Evolutionary conservation across 1,284 basidiomycete genomes (phyloP).

Genomic region (Austroboletus novae-zelandiae): DNA sequence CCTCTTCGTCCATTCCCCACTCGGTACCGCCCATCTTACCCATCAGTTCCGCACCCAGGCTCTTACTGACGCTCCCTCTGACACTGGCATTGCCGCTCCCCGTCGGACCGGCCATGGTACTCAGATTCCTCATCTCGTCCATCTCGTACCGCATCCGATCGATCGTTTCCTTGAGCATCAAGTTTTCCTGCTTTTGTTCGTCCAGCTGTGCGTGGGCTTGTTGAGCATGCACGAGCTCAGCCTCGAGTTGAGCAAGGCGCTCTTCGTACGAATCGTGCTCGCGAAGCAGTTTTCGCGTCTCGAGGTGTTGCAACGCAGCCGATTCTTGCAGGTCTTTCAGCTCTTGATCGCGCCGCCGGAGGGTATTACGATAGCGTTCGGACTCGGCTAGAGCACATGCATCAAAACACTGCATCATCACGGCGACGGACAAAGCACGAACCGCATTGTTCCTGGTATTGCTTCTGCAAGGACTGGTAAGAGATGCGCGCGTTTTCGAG

Average conservation of each 20-base stretch:
- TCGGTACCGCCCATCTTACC: constrained; percentile 48
- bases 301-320: constrained; percentile 57
- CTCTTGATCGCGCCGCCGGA: constrained; percentile 71
- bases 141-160: constrained; percentile 88
- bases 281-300: constrained; percentile 55
- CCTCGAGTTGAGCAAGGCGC: constrained; percentile 61
- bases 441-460: constrained; percentile 85
- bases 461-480: constrained; percentile 75
- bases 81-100: constrained; percentile 51
- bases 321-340: constrained; percentile 64
- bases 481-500: constrained; percentile 68
- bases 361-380: constrained; percentile 71
- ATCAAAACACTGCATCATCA: constrained; percentile 1
- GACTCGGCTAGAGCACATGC: constrained; percentile 53
- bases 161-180: constrained; percentile 89
- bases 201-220: constrained; percentile 73
- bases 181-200: constrained; percentile 88
- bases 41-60: constrained; percentile 77
- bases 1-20: constrained; percentile 43
- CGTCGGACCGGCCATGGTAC: constrained; percentile 36
- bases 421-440: constrained; percentile 29
- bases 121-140: constrained; percentile 74
- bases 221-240: constrained; percentile 65
- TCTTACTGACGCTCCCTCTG: constrained; percentile 61
- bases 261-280: constrained; percentile 72